phyloP scores from a whole-genome alignment of 139 green algal species.

The Haematococcus sp. region DNA sequence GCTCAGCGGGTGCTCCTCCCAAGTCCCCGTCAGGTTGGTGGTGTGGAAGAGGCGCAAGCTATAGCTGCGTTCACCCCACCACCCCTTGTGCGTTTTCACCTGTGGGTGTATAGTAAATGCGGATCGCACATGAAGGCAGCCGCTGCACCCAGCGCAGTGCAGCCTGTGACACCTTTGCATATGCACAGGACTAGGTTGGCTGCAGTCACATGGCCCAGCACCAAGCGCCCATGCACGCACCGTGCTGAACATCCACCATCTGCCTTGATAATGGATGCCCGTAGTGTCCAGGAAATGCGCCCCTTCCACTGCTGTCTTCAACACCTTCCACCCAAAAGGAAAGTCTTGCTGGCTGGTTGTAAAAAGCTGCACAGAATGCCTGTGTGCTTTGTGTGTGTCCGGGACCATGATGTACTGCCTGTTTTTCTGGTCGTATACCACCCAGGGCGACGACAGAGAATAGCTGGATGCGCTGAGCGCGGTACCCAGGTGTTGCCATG shows the following conservation, averaged over 20 bases:
- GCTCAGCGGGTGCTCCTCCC: conserved; percentile 19
- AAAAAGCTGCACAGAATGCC: background rate
- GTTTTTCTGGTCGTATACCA: conserved; percentile 8
- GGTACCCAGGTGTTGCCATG: conserved; percentile 13
- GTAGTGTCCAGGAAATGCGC: conserved; percentile 6
- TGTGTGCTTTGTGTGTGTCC: background rate
- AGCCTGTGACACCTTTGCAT: too few relatives aligned
- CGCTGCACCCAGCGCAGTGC: too few relatives aligned
- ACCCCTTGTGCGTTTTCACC: background rate
- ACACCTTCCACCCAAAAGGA: background rate
- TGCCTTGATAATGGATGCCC: background rate
- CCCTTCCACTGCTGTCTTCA: background rate
- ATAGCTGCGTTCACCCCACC: conserved; percentile 5
- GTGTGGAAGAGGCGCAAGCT: conserved; percentile 10
- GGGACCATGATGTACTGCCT: conserved; percentile 11
- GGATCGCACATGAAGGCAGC: too few relatives aligned
- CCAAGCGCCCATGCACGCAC: background rate
- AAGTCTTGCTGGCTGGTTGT: conserved; percentile 7
- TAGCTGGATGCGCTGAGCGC: background rate
- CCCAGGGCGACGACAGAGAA: conserved; percentile 16
- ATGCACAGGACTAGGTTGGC: too few relatives aligned
- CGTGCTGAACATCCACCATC: conserved; percentile 20
- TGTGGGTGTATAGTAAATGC: background rate
- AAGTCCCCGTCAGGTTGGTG: conserved; percentile 6
- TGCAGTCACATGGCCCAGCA: too few relatives aligned